Evolutionary conservation across 2,329 filamentous ascomycete genomes (phyloP), one percentile per base, ranked within the genome.

Genomic region (Phaeosphaeria sp.): DNA sequence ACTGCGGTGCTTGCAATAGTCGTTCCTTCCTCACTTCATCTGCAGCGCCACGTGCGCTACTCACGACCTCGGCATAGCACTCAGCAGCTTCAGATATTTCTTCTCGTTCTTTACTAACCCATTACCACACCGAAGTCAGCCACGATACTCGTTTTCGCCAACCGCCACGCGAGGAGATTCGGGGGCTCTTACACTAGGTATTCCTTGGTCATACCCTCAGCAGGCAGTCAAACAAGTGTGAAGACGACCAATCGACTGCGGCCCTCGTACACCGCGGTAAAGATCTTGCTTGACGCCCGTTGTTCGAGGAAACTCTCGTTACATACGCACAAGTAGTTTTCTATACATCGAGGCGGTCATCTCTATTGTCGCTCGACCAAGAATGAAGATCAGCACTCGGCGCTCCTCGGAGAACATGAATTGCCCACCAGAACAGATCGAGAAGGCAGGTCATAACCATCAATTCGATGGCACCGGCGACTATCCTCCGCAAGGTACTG

Each of bases 391-490:
- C 24, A 4, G 7, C 9, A 22, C 43, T 25, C 43, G 6, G 6
- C 43, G 20, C 43, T 30, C 18, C n/a, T 21, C 27, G 9, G 47
- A 48, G 9, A 8, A 25, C 11, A 3, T 13, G 4, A 25, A 49
- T 49, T n/a, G 17, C 58, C 15, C 62, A 61, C 17, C 25, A 11
- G 33, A 20, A 36, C 36, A 39, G 3, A 18, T 7, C 8, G 24
- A 48, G 15, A 5, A n/a, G 17, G 15, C 2, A 48, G 25, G 27
- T 13, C 20, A 6, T 22, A 2, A 15, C 18, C 45, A 18, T 17
- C 45, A 48, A 36, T 3, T 59, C 15, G 60, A 69, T 33, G 61
- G 62, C 6, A 43, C 53, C 24, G 24, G 39, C 17, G 53, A 65
- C 48, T 27, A 55, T 13, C 51, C 40, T 47, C 39, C 49, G 11